phyloP scores from a whole-genome alignment of 495 filamentous ascomycete genomes.

The Xylaria longipes region DNA sequence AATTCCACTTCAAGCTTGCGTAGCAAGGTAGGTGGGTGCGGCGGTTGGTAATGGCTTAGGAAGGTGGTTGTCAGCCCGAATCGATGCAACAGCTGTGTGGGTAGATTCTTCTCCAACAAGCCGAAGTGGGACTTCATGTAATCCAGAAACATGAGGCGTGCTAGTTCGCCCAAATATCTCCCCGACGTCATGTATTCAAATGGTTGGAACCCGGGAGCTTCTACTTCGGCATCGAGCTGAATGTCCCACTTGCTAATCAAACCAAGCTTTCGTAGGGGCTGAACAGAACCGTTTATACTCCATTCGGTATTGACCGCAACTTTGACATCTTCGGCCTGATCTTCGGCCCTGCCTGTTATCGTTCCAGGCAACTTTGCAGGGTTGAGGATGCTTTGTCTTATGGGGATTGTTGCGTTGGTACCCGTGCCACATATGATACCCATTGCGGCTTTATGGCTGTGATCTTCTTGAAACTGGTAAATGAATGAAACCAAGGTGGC shows the following conservation, averaged over 20 bases:
- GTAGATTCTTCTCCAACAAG: constrained; percentile 53
- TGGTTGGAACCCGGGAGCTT: constrained; percentile 81
- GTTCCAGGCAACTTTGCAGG: constrained; percentile 61
- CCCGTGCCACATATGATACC: constrained; percentile 85
- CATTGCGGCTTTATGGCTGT: constrained; percentile 64
- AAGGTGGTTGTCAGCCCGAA: constrained; percentile 77
- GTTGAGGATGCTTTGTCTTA: constrained; percentile 68
- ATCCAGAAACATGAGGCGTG: constrained; percentile 72
- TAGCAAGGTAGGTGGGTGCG: constrained; percentile 54
- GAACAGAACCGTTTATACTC: constrained; percentile 77
- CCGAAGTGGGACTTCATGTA: constrained; percentile 60
- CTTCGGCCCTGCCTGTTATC: constrained; percentile 64
- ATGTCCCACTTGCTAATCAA: constrained; percentile 76
- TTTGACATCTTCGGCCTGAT: constrained; percentile 59
- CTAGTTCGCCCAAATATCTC: constrained; percentile 84
- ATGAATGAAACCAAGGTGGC: constrained; percentile 80
- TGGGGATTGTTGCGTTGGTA: constrained; percentile 80
- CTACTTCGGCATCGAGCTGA: constrained; percentile 67
- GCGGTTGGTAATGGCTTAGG: constrained; percentile 67
- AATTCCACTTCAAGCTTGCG: constrained; percentile 60
- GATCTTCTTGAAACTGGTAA: constrained; percentile 60
- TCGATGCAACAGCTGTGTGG: constrained; percentile 63
- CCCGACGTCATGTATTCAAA: constrained; percentile 90
- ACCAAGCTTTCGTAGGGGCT: constrained; percentile 67
- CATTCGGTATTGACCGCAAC: constrained; percentile 88